Evolutionary conservation across 2,329 filamentous ascomycete genomes (phyloP).

Genomic region (Ceratocystis papillata): DNA sequence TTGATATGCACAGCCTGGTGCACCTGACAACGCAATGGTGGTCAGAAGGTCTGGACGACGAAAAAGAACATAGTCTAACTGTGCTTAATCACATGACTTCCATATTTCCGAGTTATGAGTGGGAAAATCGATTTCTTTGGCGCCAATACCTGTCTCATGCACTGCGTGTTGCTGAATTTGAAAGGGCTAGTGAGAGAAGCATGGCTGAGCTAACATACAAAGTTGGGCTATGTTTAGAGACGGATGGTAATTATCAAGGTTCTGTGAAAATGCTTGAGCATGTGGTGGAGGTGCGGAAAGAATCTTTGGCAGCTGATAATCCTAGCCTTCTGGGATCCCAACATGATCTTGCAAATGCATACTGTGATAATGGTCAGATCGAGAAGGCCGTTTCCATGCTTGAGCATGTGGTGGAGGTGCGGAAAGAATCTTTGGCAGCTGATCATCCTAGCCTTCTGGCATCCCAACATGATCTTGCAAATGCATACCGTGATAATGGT

Average conservation of each 20-base stretch:
- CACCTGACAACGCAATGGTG: background rate
- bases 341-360: too few species aligned
- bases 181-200: background rate
- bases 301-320: too few species aligned
- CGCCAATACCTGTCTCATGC: background rate
- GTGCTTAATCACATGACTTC: background rate
- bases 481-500: too few species aligned
- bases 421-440: too few species aligned
- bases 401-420: too few species aligned
- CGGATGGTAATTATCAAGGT: too few species aligned
- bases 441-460: too few species aligned
- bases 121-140: background rate
- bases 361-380: too few species aligned
- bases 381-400: too few species aligned
- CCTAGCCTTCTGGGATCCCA: fast-evolving
- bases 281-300: fast-evolving
- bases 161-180: background rate
- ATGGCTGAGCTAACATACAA: background rate
- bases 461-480: too few species aligned
- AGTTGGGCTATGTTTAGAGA: background rate
- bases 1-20: background rate
- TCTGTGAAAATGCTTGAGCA: too few species aligned
- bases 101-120: background rate
- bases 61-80: too few species aligned
- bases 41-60: background rate